Conservation (phyloP, 305 asterid species). For the Rubia peregrina region DNA sequence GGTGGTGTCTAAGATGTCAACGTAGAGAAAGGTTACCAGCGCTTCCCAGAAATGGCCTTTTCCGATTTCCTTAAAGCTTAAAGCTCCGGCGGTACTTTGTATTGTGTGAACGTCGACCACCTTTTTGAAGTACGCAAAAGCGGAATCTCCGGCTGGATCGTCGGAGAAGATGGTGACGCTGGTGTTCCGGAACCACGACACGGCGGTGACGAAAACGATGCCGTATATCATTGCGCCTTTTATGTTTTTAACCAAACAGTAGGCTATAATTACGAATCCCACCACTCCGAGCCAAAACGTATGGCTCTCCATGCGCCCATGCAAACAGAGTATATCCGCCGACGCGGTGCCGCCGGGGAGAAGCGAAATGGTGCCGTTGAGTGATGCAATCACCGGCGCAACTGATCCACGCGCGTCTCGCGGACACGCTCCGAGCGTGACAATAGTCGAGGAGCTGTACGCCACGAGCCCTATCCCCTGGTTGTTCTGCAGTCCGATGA, state of each 20-base stretch:
- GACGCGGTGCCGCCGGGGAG: conserved; percentile 64
- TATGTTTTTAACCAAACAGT: conserved; percentile 59
- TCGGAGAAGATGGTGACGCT: conserved; percentile 59
- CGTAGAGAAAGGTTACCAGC: conserved; percentile 64
- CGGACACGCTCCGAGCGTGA: conserved; percentile 89
- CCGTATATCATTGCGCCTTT: conserved; percentile 97
- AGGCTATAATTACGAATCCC: conserved; percentile 73
- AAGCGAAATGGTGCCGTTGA: conserved; percentile 53
- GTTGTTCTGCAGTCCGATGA: conserved; percentile 77
- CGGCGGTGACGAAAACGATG: conserved; percentile 67
- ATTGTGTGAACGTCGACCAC: conserved; percentile 73
- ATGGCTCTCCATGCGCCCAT: conserved; percentile 74
- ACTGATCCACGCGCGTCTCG: conserved; percentile 42
- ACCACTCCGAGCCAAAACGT: conserved; percentile 82
- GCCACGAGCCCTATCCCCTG: conserved; percentile 79
- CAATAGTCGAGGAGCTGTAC: conserved; percentile 63
- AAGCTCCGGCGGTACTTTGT: conserved; percentile 72
- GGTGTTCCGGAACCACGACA: conserved; percentile 83
- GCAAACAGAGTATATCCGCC: conserved; percentile 59
- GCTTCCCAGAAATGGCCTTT: conserved; percentile 81
- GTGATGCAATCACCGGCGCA: conserved; percentile 45
- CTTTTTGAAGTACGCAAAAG: conserved; percentile 55
- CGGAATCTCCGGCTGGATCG: conserved; percentile 54
- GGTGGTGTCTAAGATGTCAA: conserved; percentile 78
- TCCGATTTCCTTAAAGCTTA: conserved; percentile 63